Conservation (phyloP, 176 grass and related monocot species). For the barley (Hordeum vulgare) region DNA sequence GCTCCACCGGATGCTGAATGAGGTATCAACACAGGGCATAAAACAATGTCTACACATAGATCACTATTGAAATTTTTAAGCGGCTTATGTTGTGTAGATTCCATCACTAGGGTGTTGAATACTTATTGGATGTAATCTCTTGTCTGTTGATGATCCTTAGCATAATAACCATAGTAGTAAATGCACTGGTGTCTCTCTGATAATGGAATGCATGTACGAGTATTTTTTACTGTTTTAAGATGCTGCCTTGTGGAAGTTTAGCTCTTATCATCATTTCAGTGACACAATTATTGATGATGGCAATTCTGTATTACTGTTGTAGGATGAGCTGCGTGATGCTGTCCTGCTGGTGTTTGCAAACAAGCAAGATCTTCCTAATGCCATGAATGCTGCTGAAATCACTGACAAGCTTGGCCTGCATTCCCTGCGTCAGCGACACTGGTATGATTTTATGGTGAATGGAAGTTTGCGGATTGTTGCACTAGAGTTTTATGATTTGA, state of each 20-base stretch:
- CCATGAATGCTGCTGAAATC: slow-evolving; percentile 52
- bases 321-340: slow-evolving; percentile 59
- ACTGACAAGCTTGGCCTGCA: slow-evolving; percentile 50
- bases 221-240: background rate
- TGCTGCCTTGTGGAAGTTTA: background rate
- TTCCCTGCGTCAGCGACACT: slow-evolving; percentile 54
- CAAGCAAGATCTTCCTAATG: slow-evolving; percentile 64
- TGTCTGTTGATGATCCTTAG: background rate
- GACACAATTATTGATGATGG: background rate
- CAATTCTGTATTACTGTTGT: background rate
- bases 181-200: background rate
- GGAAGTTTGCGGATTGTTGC: background rate
- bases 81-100: background rate
- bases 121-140: background rate
- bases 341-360: slow-evolving; percentile 54
- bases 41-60: background rate
- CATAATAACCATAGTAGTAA: background rate
- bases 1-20: slow-evolving; percentile 81
- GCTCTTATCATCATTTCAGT: background rate
- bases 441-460: slow-evolving; percentile 12
- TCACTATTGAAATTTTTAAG: background rate
- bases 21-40: slow-evolving; percentile 25
- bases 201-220: background rate
- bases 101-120: background rate
- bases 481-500: background rate